Conservation (phyloP, 2,329 filamentous ascomycete species). For the Cladosporium velox region DNA sequence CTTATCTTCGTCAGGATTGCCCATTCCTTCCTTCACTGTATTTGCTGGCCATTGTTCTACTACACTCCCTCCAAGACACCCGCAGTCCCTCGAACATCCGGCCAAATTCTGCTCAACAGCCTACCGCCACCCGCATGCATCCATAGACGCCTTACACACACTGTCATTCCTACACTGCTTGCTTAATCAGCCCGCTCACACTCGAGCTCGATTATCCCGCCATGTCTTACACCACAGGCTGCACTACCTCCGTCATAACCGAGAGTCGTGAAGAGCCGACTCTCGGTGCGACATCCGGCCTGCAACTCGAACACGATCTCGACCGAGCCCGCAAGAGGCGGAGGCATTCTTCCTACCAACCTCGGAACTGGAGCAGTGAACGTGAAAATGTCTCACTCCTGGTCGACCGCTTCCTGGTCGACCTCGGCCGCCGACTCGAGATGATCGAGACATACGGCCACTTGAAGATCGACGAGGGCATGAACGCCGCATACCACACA, state of each 20-base stretch:
- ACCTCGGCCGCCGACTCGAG: conserved; percentile 83
- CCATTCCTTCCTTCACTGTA: not conserved
- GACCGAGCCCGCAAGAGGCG: conserved; percentile 42
- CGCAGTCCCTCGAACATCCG: not conserved
- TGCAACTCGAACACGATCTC: conserved; percentile 39
- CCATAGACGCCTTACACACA: not conserved
- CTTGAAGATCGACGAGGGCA: conserved; percentile 76
- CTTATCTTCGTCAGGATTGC: not conserved
- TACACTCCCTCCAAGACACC: not conserved
- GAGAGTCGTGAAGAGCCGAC: conserved; percentile 48
- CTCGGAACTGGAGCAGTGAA: conserved; percentile 47
- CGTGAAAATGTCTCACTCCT: conserved; percentile 51
- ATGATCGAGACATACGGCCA: conserved; percentile 87
- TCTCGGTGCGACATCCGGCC: conserved; percentile 40
- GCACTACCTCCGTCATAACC: conserved; percentile 25
- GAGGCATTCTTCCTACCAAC: conserved; percentile 51
- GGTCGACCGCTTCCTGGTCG: conserved; percentile 77
- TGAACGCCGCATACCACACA: conserved; percentile 81
- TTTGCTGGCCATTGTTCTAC: not conserved
- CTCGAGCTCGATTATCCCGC: not conserved
- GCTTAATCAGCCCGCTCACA: not conserved
- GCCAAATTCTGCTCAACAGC: not conserved
- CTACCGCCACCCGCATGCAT: not conserved
- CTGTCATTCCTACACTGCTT: not conserved
- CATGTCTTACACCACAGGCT: conserved; percentile 15